These are phyloP conservation scores for Tilletia caries DNA, from an alignment of 1,284 basidiomycete genomes.

Conservation along the genomic window DNA sequence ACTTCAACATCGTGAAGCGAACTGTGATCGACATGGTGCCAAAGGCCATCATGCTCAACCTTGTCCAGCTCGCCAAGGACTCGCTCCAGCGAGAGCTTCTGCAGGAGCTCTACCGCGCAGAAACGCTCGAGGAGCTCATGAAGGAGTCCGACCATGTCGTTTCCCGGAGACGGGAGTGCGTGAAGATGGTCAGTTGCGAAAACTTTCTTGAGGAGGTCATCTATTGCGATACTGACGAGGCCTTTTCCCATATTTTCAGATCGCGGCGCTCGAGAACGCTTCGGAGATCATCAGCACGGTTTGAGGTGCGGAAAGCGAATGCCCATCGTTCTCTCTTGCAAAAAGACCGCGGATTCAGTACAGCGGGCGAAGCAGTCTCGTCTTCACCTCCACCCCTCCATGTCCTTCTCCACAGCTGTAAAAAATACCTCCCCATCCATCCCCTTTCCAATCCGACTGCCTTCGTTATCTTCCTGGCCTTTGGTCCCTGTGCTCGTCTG, in stretches of 20 bases:
- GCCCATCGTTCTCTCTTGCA: no score
- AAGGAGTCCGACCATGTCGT: constrained; percentile 52
- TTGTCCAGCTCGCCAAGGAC: constrained; percentile 89
- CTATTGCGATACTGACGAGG: not conserved
- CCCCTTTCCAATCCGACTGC: no score
- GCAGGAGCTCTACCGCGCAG: constrained; percentile 50
- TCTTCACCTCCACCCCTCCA: no score
- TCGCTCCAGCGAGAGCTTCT: constrained; percentile 83
- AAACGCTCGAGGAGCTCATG: constrained; percentile 51
- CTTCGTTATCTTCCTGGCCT: no score
- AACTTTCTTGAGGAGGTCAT: not conserved
- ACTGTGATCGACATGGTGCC: constrained; percentile 99
- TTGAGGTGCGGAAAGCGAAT: constrained; percentile 15
- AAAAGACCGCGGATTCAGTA: no score
- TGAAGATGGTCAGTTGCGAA: constrained; percentile 50
- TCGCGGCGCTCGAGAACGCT: constrained; percentile 48
- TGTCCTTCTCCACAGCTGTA: no score
- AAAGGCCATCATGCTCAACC: constrained; percentile 81
- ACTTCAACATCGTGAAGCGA: constrained; percentile 70
- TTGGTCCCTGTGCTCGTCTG: no score
- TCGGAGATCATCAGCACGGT: constrained; percentile 51
- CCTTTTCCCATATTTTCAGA: constrained; percentile 1
- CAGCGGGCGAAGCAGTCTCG: no score
- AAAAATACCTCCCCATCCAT: no score
- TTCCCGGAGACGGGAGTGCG: constrained; percentile 48